These are phyloP conservation scores for Candolleomyces efflorescens DNA, from an alignment of 768 basidiomycete genomes.

Conservation along the genomic window DNA sequence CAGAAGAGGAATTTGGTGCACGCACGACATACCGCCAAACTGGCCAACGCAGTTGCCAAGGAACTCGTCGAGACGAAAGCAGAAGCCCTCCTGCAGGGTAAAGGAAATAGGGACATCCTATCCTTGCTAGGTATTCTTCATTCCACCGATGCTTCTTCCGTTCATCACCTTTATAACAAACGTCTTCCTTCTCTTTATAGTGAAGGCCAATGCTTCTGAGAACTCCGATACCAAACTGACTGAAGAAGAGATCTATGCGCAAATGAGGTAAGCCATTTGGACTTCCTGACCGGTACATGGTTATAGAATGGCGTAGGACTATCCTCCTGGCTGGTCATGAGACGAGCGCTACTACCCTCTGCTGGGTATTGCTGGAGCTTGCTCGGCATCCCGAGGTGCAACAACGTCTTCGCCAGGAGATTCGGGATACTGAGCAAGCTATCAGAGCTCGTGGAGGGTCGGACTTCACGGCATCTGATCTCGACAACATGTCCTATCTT, in stretches of 20 bases:
- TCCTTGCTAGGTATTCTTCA: conserved; percentile 47
- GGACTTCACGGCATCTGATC: conserved; percentile 36
- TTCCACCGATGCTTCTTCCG: background rate
- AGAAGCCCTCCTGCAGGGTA: conserved; percentile 43
- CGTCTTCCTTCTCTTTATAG: conserved; percentile 20
- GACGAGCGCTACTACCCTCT: conserved; percentile 53
- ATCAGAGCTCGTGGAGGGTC: conserved; percentile 33
- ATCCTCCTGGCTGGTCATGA: conserved; percentile 55
- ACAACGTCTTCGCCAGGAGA: conserved; percentile 56
- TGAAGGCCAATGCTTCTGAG: conserved; percentile 52
- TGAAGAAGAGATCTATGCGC: conserved; percentile 45
- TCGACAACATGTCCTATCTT: conserved; percentile 48
- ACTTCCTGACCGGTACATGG: conserved; percentile 31
- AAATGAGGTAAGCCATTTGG: conserved; percentile 48
- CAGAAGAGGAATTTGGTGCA: conserved; percentile 41
- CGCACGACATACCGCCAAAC: conserved; percentile 38
- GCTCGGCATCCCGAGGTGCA: conserved; percentile 56
- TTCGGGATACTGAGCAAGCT: conserved; percentile 34
- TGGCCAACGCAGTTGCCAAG: conserved; percentile 42
- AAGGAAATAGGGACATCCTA: conserved; percentile 48
- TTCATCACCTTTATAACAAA: background rate
- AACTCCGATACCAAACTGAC: conserved; percentile 37
- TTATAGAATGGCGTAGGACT: conserved; percentile 44
- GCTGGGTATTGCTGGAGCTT: conserved; percentile 62
- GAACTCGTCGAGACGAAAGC: conserved; percentile 45